Evolutionary conservation across 148 eudicot genomes (phyloP), one percentile per base, ranked within the genome.

Genomic region (Fagopyrum homotropicum): DNA sequence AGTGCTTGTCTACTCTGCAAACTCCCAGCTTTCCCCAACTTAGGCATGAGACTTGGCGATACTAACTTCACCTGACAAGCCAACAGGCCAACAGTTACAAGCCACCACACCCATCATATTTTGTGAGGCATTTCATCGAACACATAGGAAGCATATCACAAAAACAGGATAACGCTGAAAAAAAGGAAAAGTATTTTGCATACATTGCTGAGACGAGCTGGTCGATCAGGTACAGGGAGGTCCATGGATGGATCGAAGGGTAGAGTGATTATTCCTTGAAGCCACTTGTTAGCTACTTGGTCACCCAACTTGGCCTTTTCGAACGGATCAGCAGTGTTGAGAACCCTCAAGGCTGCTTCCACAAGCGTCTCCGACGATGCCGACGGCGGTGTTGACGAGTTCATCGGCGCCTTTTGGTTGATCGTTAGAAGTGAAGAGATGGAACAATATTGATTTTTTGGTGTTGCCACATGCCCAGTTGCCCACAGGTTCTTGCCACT

Each of bases 11-110:
- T 88, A 57, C 98, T 92, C 81, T 92, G 93, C 77, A 95, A 87
- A 80, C 93, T 95, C 47, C 98, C 98, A 47, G 88, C 97, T 85
- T 83, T 92, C 4, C 98, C 97, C 79, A 92, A 83, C 88, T 92
- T 95, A 45, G 97, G 97, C 97, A 95, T 92, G 15, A 86, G 79
- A 79, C 91, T 80, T 3, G 98, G 93, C 0, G 98, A 80, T 60
- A 95, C 88, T 76, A 95, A 77, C 88, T 85, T 85, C 17, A 92
- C 97, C 98, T 95, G 47, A 43, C 66, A 60, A 7, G 35, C 22
- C 40, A 35, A 35, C 40, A 35, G 40, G 30, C 17, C 44, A 0
- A 15, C 15, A 30, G 10, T 66, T 3, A 29, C 73, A 69, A 69
- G 15, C 48, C 5, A 70, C 26, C 55, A 4, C 26, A 72, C 14